These are phyloP conservation scores for Schizochytrium sp. DNA, from an alignment of 108 stramenopile genomes.

Conservation along the genomic window DNA sequence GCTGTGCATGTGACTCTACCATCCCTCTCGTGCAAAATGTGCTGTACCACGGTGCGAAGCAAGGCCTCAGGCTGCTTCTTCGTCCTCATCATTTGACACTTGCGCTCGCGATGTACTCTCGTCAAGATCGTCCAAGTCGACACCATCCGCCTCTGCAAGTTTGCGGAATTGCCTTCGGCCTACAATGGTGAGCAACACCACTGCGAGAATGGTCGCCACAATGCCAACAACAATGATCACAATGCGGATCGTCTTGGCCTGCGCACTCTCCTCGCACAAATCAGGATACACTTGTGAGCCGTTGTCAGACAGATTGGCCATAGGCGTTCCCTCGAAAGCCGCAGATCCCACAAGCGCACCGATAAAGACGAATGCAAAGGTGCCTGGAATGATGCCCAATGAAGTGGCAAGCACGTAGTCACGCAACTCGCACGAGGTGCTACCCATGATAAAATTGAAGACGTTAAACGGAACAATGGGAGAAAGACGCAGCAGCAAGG, in stretches of 20 bases:
- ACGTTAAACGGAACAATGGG: background rate
- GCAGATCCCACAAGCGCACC: background rate
- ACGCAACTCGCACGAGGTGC: background rate
- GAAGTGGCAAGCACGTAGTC: background rate
- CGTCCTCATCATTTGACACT: too few species aligned
- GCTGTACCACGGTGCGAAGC: too few species aligned
- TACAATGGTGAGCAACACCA: background rate
- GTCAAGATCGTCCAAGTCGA: too few species aligned
- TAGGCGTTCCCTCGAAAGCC: background rate
- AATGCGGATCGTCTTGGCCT: background rate
- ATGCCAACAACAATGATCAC: background rate
- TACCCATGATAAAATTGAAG: background rate
- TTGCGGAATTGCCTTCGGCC: background rate
- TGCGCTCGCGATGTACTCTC: too few species aligned
- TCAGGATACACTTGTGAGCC: background rate
- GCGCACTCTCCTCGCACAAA: background rate
- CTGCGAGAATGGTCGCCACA: background rate
- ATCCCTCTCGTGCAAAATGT: too few species aligned
- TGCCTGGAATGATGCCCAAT: background rate
- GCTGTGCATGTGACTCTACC: too few species aligned
- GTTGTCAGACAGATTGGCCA: background rate
- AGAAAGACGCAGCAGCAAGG: background rate
- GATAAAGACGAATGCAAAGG: background rate
- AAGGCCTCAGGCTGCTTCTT: too few species aligned
- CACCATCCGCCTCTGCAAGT: too few species aligned